Conservation (phyloP, 225 moss, liverwort and hornwort genomes). For the Sphagnum contortum region DNA sequence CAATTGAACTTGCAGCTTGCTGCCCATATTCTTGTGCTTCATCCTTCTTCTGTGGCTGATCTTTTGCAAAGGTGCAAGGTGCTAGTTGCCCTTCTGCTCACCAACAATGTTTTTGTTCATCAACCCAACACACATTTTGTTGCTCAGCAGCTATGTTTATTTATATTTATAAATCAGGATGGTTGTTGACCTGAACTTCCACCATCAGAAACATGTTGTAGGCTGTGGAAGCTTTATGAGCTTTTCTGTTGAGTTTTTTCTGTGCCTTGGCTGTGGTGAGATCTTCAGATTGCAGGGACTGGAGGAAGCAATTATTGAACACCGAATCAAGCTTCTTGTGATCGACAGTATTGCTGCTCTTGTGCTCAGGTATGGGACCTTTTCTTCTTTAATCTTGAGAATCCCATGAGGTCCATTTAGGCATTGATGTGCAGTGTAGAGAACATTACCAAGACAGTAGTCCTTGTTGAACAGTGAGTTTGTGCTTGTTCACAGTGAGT, state of each 20-base stretch:
- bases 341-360: constrained; percentile 80
- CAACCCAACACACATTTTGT: no score
- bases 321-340: constrained; percentile 44
- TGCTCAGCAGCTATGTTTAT: no score
- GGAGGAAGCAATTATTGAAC: constrained; percentile 41
- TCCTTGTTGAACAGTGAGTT: no score
- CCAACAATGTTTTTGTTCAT: background rate
- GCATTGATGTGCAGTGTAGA: no score
- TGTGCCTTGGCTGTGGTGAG: background rate
- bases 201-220: no score
- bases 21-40: constrained; percentile 56
- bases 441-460: no score
- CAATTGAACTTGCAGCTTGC: constrained; percentile 42
- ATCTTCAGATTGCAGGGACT: constrained; percentile 51
- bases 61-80: constrained; percentile 53
- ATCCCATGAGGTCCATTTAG: no score
- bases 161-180: no score
- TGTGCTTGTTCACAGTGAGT: constrained; percentile 34
- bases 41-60: constrained; percentile 53
- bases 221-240: no score
- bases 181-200: no score
- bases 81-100: constrained; percentile 1
- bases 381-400: no score
- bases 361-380: constrained; percentile 25
- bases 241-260: no score